These are phyloP conservation scores for Xylaria sp. DNA, from an alignment of 2,329 filamentous ascomycete species.

Conservation along the genomic window DNA sequence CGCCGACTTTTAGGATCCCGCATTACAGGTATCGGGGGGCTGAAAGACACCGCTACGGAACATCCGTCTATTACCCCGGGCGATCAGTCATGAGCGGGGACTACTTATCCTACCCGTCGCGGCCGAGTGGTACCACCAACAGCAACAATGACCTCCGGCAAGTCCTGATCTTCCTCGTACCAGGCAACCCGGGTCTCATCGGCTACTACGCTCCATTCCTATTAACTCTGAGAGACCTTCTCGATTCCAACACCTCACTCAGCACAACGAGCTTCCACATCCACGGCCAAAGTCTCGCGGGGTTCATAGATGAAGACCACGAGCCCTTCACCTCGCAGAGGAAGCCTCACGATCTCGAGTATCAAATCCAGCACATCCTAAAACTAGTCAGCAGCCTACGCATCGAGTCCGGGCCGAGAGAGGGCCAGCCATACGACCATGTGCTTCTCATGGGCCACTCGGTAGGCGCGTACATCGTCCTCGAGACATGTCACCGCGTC, in stretches of 20 bases:
- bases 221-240: slow-evolving; percentile 62
- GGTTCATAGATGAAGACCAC: slow-evolving; percentile 67
- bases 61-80: neutral
- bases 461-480: slow-evolving; percentile 76
- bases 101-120: slow-evolving; percentile 33
- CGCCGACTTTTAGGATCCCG: neutral
- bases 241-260: slow-evolving; percentile 55
- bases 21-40: neutral
- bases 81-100: slow-evolving; percentile 26
- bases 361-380: slow-evolving; percentile 62
- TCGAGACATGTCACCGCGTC: slow-evolving; percentile 73
- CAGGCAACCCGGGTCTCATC: slow-evolving; percentile 81
- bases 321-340: slow-evolving; percentile 55
- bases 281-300: slow-evolving; percentile 67
- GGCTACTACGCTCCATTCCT: slow-evolving; percentile 79
- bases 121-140: slow-evolving; percentile 10
- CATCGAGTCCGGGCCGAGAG: slow-evolving; percentile 46
- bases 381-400: slow-evolving; percentile 51
- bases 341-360: slow-evolving; percentile 64
- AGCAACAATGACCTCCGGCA: slow-evolving; percentile 30
- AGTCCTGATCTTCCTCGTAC: slow-evolving; percentile 75
- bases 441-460: slow-evolving; percentile 79
- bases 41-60: neutral
- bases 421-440: slow-evolving; percentile 60
- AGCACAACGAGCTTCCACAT: slow-evolving; percentile 60